These are phyloP conservation scores for Torulaspora franciscae DNA, from an alignment of 805 yeast genomes.

Conservation along the genomic window DNA sequence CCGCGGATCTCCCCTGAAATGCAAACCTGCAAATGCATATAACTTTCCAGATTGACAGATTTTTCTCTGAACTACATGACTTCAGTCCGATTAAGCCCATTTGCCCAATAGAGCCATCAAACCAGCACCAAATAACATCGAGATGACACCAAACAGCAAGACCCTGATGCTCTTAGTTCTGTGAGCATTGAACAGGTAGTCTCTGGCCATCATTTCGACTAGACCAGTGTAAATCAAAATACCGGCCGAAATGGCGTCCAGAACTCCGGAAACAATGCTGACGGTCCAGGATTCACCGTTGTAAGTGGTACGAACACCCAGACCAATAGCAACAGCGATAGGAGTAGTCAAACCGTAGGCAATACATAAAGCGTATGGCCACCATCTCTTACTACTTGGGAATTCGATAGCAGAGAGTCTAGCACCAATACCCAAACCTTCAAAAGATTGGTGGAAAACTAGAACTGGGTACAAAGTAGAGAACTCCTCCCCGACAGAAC, in stretches of 20 bases:
- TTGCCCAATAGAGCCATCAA: slow-evolving; percentile 71
- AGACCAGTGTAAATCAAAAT: slow-evolving; percentile 66
- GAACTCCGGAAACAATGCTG: slow-evolving; percentile 54
- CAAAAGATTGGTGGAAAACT: slow-evolving; percentile 73
- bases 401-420: slow-evolving; percentile 57
- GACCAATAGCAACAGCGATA: slow-evolving; percentile 64
- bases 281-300: slow-evolving; percentile 51
- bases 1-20: neutral
- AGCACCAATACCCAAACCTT: slow-evolving; percentile 75
- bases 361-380: slow-evolving; percentile 43
- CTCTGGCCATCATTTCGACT: slow-evolving; percentile 72
- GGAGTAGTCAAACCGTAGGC: slow-evolving; percentile 63
- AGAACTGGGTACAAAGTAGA: slow-evolving; percentile 57
- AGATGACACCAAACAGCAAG: slow-evolving; percentile 40
- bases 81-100: slow-evolving; percentile 49
- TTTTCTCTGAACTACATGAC: neutral
- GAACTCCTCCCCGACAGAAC: slow-evolving; percentile 61
- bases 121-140: slow-evolving; percentile 54
- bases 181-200: slow-evolving; percentile 49
- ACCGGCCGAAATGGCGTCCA: slow-evolving; percentile 70
- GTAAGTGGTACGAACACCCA: slow-evolving; percentile 60
- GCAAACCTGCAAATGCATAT: neutral
- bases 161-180: slow-evolving; percentile 41
- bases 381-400: slow-evolving; percentile 41
- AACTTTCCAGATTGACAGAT: too few species aligned